Evolutionary conservation across 2,329 filamentous ascomycete species (phyloP).

Genomic region (Pseudogymnoascus sp.): DNA sequence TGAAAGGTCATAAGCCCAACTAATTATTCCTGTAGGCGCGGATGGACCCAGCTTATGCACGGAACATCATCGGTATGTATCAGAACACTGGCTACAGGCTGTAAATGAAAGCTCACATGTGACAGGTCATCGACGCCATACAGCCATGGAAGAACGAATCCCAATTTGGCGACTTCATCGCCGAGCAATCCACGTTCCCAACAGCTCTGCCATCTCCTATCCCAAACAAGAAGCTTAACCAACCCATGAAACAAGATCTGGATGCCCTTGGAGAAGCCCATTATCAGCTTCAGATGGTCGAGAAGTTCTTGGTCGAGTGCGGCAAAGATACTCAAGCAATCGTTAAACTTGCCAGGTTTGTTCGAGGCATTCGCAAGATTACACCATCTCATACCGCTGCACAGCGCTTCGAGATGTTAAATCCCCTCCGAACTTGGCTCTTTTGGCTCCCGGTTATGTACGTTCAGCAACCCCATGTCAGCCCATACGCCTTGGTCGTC

Average conservation of each 20-base stretch:
- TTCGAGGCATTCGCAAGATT: constrained; percentile 64
- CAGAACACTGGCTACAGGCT: constrained; percentile 6
- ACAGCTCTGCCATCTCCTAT: constrained; percentile 56
- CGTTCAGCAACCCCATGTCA: constrained; percentile 66
- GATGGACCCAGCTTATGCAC: constrained; percentile 88
- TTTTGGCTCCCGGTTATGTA: constrained; percentile 91
- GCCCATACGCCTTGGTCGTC: constrained; percentile 70
- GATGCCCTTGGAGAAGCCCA: constrained; percentile 60
- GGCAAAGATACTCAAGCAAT: constrained; percentile 62
- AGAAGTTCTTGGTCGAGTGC: constrained; percentile 59
- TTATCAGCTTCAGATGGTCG: constrained; percentile 59
- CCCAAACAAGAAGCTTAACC: constrained; percentile 49
- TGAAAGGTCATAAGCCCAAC: constrained; percentile 25
- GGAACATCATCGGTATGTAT: constrained; percentile 74
- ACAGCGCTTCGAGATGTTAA: constrained; percentile 83
- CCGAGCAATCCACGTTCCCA: constrained; percentile 67
- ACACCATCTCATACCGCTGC: constrained; percentile 63
- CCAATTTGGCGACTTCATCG: constrained; percentile 73
- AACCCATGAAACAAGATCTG: constrained; percentile 62
- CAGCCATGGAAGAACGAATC: constrained; percentile 86
- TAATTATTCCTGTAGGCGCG: constrained; percentile 56
- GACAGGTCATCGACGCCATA: constrained; percentile 81
- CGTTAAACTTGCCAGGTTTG: constrained; percentile 61
- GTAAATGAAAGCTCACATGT: constrained; percentile 22
- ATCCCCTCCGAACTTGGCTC: constrained; percentile 82